These are phyloP conservation scores for Miamiensis avidus DNA, from an alignment of 169 alveolate species.

Conservation along the genomic window DNA sequence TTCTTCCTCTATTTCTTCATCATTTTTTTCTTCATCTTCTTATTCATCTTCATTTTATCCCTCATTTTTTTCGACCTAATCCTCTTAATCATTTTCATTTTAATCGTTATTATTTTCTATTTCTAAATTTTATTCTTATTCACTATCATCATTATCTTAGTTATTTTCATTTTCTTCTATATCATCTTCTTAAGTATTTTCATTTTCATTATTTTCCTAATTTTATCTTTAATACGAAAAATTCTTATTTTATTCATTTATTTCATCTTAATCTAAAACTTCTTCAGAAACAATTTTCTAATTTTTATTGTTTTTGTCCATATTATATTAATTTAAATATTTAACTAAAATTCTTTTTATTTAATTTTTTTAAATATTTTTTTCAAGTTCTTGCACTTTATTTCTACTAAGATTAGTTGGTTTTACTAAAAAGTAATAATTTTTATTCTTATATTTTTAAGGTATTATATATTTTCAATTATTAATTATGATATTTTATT, in stretches of 20 bases:
- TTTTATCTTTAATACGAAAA: too few relatives aligned
- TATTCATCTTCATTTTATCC: background rate
- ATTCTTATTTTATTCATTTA: background rate
- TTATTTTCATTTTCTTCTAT: constrained; percentile 3
- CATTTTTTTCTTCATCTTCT: constrained; percentile 5
- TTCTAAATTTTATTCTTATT: background rate
- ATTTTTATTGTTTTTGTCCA: background rate
- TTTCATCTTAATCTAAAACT: background rate
- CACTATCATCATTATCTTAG: background rate
- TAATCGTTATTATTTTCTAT: background rate
- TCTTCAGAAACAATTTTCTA: background rate
- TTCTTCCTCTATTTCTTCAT: background rate
- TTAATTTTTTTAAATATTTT: too few relatives aligned
- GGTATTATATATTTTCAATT: too few relatives aligned
- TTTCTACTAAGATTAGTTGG: too few relatives aligned
- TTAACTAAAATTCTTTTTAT: too few relatives aligned
- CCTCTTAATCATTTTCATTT: background rate
- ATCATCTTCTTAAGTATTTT: background rate
- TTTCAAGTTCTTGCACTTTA: too few relatives aligned
- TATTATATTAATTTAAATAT: too few relatives aligned
- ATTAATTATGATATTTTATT: too few relatives aligned
- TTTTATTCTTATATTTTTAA: too few relatives aligned
- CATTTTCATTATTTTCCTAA: background rate
- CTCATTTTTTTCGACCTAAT: background rate
- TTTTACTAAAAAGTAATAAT: too few relatives aligned